Conservation (phyloP, 495 filamentous ascomycete species). For the Bathelium albidoporum region DNA sequence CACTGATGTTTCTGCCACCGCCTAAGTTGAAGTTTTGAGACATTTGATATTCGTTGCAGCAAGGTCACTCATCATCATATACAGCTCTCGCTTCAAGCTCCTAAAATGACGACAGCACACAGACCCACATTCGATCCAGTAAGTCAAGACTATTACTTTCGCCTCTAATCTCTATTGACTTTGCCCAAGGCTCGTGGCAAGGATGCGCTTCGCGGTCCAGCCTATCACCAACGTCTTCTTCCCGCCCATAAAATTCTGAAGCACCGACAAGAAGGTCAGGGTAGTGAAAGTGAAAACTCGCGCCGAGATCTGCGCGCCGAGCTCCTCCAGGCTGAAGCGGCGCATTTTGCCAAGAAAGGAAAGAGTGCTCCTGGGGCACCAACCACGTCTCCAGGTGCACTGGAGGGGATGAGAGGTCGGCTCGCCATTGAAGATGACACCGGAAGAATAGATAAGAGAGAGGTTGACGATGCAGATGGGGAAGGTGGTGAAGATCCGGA, state of each 20-base stretch:
- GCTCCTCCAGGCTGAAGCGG: slow-evolving; percentile 76
- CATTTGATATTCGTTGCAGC: no score
- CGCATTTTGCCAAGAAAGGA: slow-evolving; percentile 75
- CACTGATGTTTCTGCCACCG: slow-evolving; percentile 1
- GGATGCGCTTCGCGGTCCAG: slow-evolving; percentile 85
- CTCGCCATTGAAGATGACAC: slow-evolving; percentile 10
- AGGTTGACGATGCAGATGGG: slow-evolving; percentile 24
- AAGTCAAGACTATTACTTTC: slow-evolving; percentile 16
- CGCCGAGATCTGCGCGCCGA: slow-evolving; percentile 81
- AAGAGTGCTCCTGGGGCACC: slow-evolving; percentile 36
- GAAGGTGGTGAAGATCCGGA: slow-evolving; percentile 62
- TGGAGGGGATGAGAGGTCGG: not conserved
- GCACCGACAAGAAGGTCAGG: slow-evolving; percentile 82
- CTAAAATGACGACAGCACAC: slow-evolving; percentile 45
- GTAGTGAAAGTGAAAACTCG: slow-evolving; percentile 63
- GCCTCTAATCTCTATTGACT: slow-evolving; percentile 18
- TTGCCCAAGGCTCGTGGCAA: slow-evolving; percentile 71
- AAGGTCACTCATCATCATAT: not conserved
- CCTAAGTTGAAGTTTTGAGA: no score
- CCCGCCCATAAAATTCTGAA: slow-evolving; percentile 90
- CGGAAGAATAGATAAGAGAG: slow-evolving; percentile 25
- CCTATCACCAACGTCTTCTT: slow-evolving; percentile 92
- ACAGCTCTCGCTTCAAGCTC: not conserved
- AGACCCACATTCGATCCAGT: slow-evolving; percentile 91
- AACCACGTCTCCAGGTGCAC: slow-evolving; percentile 2